These are phyloP conservation scores for Aspergillus thermomutatus DNA, from an alignment of 2,329 filamentous ascomycete species.

Conservation along the genomic window DNA sequence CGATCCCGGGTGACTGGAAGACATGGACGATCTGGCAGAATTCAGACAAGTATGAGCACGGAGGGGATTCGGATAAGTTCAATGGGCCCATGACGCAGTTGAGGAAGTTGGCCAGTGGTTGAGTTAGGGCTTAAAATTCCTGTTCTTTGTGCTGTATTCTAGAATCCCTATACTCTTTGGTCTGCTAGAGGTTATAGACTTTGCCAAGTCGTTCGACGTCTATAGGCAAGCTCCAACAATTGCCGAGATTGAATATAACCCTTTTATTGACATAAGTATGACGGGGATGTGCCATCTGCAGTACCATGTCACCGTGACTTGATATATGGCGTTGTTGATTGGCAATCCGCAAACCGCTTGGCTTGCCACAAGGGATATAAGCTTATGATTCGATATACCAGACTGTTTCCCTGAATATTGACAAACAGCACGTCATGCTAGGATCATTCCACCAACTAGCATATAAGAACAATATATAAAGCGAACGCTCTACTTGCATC, in stretches of 20 bases:
- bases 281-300: neutral
- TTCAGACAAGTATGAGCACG: slow-evolving; percentile 12
- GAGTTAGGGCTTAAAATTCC: neutral
- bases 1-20: slow-evolving; percentile 47
- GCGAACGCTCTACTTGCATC: neutral
- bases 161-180: neutral
- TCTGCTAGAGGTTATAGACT: neutral
- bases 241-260: neutral
- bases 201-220: no score
- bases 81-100: slow-evolving; percentile 14
- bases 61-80: slow-evolving; percentile 18
- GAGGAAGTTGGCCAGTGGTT: slow-evolving; percentile 7
- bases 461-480: neutral
- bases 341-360: no score
- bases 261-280: neutral
- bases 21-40: slow-evolving; percentile 17
- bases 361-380: neutral
- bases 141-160: neutral
- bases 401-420: neutral
- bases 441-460: neutral
- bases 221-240: no score
- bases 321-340: no score
- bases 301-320: neutral
- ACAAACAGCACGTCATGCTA: neutral
- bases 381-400: neutral